These are phyloP conservation scores for Neurospora tetrasperma DNA, from an alignment of 495 filamentous ascomycete species.

Conservation along the genomic window DNA sequence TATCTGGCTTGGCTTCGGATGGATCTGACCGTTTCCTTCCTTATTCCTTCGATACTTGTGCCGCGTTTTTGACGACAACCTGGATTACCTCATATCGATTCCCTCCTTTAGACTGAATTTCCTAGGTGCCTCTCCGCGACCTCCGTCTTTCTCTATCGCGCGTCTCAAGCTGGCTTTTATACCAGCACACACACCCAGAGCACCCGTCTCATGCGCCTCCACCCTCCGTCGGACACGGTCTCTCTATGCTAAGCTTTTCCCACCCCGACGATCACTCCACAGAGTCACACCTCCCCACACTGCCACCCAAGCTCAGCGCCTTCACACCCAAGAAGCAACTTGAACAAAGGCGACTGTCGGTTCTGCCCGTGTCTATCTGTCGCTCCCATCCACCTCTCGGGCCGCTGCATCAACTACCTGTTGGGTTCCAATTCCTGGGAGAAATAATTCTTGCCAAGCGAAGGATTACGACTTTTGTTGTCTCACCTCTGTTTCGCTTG, in stretches of 20 bases:
- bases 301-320: not conserved
- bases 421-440: not conserved
- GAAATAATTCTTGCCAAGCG: not conserved
- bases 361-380: not conserved
- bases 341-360: not conserved
- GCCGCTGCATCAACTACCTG: not conserved
- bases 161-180: not conserved
- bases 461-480: not conserved
- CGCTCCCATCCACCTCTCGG: not conserved
- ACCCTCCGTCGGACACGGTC: not conserved
- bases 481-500: not conserved
- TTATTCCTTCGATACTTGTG: not conserved
- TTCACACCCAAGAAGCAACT: not conserved
- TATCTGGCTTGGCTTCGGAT: not conserved
- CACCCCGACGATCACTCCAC: conserved; percentile 12
- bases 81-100: not conserved
- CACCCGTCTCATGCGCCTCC: not conserved
- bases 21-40: not conserved
- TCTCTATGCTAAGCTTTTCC: conserved; percentile 13
- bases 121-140: not conserved
- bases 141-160: not conserved
- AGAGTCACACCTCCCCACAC: not conserved
- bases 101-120: not conserved
- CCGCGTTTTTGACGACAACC: not conserved
- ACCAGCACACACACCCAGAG: not conserved